These are phyloP conservation scores for Phylloboletellus chloephorus DNA, from an alignment of 1,284 basidiomycete genomes.

Conservation along the genomic window DNA sequence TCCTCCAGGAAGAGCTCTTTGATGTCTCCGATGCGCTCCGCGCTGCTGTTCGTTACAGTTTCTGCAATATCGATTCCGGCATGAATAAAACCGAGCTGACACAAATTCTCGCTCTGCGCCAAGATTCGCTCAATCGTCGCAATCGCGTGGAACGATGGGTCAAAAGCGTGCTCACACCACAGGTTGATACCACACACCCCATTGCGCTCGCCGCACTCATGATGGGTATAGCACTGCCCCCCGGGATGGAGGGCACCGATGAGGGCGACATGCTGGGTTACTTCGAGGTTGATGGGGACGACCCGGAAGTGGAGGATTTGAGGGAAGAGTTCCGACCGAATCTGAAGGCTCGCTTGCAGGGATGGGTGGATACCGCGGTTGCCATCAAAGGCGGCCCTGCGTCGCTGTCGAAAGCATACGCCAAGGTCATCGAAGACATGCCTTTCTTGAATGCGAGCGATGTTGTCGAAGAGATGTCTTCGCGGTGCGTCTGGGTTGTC, in stretches of 20 bases:
- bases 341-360: constrained; percentile 49
- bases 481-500: constrained; percentile 35
- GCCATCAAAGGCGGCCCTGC: constrained; percentile 34
- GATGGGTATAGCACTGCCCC: constrained; percentile 53
- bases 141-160: constrained; percentile 51
- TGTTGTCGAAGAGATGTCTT: constrained; percentile 50
- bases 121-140: constrained; percentile 35
- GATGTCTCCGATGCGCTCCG: constrained; percentile 41
- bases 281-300: constrained; percentile 47
- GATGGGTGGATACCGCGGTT: constrained; percentile 43
- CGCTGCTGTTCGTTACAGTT: constrained; percentile 39
- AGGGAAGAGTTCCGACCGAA: constrained; percentile 54
- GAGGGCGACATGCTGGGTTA: constrained; percentile 45
- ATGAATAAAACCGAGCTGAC: constrained; percentile 37
- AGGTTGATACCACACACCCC: constrained; percentile 38
- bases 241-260: constrained; percentile 27
- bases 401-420: constrained; percentile 39
- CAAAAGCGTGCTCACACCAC: constrained; percentile 42
- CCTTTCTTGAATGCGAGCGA: constrained; percentile 49
- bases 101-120: constrained; percentile 42
- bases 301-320: constrained; percentile 54
- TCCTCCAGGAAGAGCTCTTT: constrained; percentile 48
- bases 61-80: constrained; percentile 43
- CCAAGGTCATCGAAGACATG: constrained; percentile 44
- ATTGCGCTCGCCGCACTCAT: constrained; percentile 64